Percentiles rank a stretch among this genome's conserved stretches.
Evolutionary conservation across 2,329 filamentous ascomycete genomes (phyloP).

Genomic region (Parascedosporium putredinis): DNA sequence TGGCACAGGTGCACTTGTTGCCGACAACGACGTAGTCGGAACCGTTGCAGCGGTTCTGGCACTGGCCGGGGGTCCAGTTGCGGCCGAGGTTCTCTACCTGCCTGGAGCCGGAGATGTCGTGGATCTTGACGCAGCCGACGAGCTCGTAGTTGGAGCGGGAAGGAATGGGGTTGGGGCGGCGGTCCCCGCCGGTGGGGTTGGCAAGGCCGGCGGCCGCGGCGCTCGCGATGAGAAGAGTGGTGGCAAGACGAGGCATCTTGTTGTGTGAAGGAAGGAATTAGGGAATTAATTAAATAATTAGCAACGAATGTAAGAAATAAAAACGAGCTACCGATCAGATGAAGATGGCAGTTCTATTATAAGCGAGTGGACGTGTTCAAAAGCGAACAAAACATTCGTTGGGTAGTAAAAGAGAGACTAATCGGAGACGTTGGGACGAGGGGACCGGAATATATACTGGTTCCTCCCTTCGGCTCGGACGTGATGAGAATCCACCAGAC

Average conservation of each 20-base stretch:
- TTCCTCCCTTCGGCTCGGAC: not conserved
- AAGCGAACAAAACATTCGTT: not conserved
- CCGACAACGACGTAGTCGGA: slow-evolving; percentile 17
- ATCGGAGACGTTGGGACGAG: not conserved
- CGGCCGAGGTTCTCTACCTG: slow-evolving; percentile 10
- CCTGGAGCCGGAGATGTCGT: slow-evolving; percentile 13
- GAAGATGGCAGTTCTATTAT: slow-evolving; percentile 1
- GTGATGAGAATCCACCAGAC: not conserved
- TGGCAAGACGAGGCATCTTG: slow-evolving; percentile 8
- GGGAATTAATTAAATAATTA: not conserved
- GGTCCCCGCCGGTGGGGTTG: too few relatives aligned
- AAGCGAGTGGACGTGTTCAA: not conserved
- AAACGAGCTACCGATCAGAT: not conserved
- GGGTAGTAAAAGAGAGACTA: not conserved
- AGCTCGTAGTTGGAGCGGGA: slow-evolving; percentile 15
- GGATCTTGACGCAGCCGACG: slow-evolving; percentile 19
- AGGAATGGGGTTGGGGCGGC: too few relatives aligned
- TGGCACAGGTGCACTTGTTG: slow-evolving; percentile 15
- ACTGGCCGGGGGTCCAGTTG: slow-evolving; percentile 14
- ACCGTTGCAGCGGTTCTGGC: slow-evolving; percentile 13
- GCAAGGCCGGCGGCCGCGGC: slow-evolving; percentile 14
- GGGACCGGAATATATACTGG: not conserved
- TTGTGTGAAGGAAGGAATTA: not conserved
- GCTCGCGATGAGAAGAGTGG: slow-evolving; percentile 16
- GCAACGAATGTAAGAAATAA: not conserved